Evolutionary conservation across 1,284 basidiomycete species (phyloP).

Genomic region (Exobasidium cylindrosporum): DNA sequence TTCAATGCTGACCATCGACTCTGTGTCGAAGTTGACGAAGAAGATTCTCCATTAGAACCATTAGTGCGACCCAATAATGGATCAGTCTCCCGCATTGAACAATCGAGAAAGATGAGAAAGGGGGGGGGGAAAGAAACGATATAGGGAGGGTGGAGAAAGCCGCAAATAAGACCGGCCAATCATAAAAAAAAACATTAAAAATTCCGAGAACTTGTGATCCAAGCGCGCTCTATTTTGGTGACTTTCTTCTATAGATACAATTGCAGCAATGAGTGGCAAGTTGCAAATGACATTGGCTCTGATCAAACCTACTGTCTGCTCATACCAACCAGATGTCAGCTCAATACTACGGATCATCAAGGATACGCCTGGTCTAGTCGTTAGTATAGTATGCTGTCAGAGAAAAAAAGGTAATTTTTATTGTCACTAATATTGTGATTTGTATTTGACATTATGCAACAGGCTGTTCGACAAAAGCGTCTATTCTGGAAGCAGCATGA

Average conservation of each 20-base stretch:
- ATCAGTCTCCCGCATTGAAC: not conserved
- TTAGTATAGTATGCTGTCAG: too few species aligned
- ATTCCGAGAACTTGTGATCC: not conserved
- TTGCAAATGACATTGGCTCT: conserved; percentile 47
- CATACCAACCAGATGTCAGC: conserved; percentile 42
- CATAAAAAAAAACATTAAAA: too few species aligned
- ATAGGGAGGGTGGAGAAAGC: too few species aligned
- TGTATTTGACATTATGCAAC: too few species aligned
- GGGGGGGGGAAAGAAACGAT: too few species aligned
- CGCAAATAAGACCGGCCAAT: too few species aligned
- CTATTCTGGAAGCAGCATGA: conserved; percentile 44
- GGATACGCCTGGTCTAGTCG: conserved; percentile 17
- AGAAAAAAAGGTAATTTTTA: too few species aligned
- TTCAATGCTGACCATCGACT: not conserved
- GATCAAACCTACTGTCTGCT: conserved; percentile 48
- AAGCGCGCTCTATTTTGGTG: too few species aligned
- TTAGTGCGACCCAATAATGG: not conserved
- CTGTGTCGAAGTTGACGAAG: not conserved
- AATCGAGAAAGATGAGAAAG: too few species aligned
- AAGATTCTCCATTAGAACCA: not conserved
- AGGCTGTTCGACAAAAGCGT: conserved; percentile 34
- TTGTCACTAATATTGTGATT: too few species aligned
- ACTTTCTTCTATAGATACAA: too few species aligned
- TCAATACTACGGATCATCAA: conserved; percentile 40
- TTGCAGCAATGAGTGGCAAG: not conserved